Conservation (phyloP, 2,329 filamentous ascomycete species). For the Cordyceps fumosorosea region DNA sequence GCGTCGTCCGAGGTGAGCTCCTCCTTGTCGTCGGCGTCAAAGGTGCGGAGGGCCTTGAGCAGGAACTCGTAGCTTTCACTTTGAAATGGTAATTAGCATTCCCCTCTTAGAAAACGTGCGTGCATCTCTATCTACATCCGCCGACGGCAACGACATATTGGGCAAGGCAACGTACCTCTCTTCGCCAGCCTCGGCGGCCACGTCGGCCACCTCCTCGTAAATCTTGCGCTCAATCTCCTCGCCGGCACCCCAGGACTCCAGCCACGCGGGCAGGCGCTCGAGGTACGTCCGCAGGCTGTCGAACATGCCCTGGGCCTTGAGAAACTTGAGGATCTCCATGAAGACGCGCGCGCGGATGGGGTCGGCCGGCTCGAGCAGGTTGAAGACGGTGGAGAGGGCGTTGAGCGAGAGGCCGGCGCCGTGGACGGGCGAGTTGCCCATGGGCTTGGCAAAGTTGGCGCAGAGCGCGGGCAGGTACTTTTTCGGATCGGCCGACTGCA, state of each 20-base stretch:
- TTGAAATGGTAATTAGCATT: neutral
- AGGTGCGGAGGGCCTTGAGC: constrained; percentile 54
- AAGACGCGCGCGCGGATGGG: constrained; percentile 86
- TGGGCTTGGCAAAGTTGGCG: constrained; percentile 79
- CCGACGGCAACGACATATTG: neutral
- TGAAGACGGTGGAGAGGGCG: constrained; percentile 92
- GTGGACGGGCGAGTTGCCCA: constrained; percentile 79
- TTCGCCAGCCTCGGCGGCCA: constrained; percentile 72
- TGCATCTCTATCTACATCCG: neutral
- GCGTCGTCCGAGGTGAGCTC: constrained; percentile 54
- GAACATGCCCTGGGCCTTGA: constrained; percentile 69
- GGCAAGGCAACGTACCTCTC: constrained; percentile 52
- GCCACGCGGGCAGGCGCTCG: constrained; percentile 75
- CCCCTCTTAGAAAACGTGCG: neutral
- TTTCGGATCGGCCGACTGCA: constrained; percentile 77
- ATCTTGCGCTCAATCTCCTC: constrained; percentile 79
- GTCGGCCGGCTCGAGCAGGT: constrained; percentile 72
- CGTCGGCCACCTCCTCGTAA: constrained; percentile 74
- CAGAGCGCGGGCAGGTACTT: constrained; percentile 85
- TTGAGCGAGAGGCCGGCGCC: constrained; percentile 81
- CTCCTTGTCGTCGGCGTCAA: constrained; percentile 48
- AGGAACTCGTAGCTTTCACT: constrained; percentile 62
- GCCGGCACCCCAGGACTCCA: constrained; percentile 74
- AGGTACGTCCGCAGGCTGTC: constrained; percentile 80
- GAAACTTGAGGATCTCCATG: constrained; percentile 77